Percentiles rank a stretch among this genome's conserved stretches.
phyloP scores from a whole-genome alignment of 2,329 filamentous ascomycete genomes.

The Lachnellula hyalina region DNA sequence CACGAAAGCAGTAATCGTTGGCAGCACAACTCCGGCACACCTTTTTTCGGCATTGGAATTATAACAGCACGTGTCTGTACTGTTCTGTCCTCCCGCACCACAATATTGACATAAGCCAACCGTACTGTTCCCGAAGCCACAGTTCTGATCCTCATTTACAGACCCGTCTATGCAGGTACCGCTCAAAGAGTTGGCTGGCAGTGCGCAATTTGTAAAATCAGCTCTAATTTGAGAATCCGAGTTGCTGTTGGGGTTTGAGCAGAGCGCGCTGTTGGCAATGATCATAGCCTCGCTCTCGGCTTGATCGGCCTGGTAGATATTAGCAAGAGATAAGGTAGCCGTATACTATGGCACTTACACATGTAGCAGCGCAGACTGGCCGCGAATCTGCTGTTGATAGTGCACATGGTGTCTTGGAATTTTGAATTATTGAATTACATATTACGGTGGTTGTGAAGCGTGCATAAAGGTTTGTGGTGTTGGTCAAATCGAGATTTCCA shows the following conservation, averaged over 20 bases:
- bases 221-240: conserved; percentile 76
- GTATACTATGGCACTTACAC: conserved; percentile 49
- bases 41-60: conserved; percentile 68
- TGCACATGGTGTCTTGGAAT: conserved; percentile 66
- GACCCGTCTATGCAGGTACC: conserved; percentile 70
- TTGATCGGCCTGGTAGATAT: conserved; percentile 59
- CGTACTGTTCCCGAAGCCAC: conserved; percentile 70
- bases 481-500: conserved; percentile 66
- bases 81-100: conserved; percentile 74
- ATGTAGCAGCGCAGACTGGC: conserved; percentile 85
- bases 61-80: conserved; percentile 92
- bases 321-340: conserved; percentile 24
- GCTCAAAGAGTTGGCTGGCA: conserved; percentile 74
- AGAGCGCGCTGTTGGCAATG: conserved; percentile 67
- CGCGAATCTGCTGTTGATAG: conserved; percentile 58
- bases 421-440: conserved; percentile 91
- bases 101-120: conserved; percentile 85
- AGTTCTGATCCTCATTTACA: conserved; percentile 78
- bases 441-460: conserved; percentile 88
- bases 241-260: conserved; percentile 58
- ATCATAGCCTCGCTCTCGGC: conserved; percentile 87
- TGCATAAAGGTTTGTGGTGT: conserved; percentile 80
- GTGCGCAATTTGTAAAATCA: conserved; percentile 84
- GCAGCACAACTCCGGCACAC: conserved; percentile 73
- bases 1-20: conserved; percentile 66